Conservation (phyloP, 352 stramenopile genomes). For the Plasmopara viticola region DNA sequence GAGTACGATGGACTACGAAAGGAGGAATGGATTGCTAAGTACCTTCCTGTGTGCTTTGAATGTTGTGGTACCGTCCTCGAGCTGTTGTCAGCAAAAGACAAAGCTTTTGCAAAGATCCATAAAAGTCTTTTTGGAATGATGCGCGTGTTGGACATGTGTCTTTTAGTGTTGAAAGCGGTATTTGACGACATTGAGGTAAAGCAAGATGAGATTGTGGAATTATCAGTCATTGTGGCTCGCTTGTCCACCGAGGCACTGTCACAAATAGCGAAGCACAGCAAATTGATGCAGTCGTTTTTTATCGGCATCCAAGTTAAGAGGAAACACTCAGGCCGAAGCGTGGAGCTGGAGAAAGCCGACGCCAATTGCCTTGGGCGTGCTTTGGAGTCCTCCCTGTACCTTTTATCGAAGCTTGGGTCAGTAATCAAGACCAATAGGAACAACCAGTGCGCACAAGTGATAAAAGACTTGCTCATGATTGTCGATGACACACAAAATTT, state of each 20-base stretch:
- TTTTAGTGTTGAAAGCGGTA: conserved; percentile 48
- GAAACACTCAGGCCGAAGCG: conserved; percentile 6
- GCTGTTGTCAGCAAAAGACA: conserved; percentile 26
- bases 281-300: neutral
- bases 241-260: conserved; percentile 50
- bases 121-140: conserved; percentile 32
- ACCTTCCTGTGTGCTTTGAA: conserved; percentile 58
- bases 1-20: conserved; percentile 37
- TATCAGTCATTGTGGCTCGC: conserved; percentile 45
- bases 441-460: conserved; percentile 48
- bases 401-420: conserved; percentile 33
- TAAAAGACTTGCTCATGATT: conserved; percentile 42
- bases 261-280: conserved; percentile 28
- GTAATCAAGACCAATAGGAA: conserved; percentile 46
- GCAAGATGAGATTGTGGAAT: conserved; percentile 25
- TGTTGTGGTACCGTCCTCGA: conserved; percentile 59
- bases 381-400: conserved; percentile 28
- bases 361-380: conserved; percentile 12
- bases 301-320: neutral
- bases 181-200: conserved; percentile 44
- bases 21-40: conserved; percentile 52
- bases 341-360: conserved; percentile 13
- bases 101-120: conserved; percentile 2
- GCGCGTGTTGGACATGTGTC: conserved; percentile 51
- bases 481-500: conserved; percentile 8